Base-by-base conservation (phyloP, 306 rosid genomes). In the Citrullus colocynthis region DNA sequence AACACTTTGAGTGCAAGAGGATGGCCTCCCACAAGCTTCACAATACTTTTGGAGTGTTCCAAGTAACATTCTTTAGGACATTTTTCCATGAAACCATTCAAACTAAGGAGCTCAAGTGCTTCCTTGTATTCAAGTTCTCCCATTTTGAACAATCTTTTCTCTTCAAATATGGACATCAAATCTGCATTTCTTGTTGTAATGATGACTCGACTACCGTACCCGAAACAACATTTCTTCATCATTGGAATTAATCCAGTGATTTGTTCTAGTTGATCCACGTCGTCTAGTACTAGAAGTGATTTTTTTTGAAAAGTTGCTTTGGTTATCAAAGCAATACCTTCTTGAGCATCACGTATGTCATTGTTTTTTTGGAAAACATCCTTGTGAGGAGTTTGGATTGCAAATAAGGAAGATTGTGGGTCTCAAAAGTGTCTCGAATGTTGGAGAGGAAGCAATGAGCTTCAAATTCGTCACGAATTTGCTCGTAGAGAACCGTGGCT, bases 171-270 rank as follows among this genome's bases (percentile, higher is more conserved):
- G 3, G 5, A 34, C 6, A 81, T 77, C 21, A 81, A 54, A 64
- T 65, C 77, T 36, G 18, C 3, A 75, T 69, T 16, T 70, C 84
- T 81, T 15, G 77, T 77, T 9, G 84, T 81, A 41, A 81, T 42
- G 13, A 36, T 65, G 57, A 78, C 21, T 81, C 67, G 77, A 59
- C 81, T 81, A 21, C 75, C 84, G 9, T 6, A 24, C 12, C 80
- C 84, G 54, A 80, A 82, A 20, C 6, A 51, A n/a, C 41, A 39
- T 1, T 58, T 18, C 0, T 24, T 42, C 37, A 5, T 36, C 5
- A 36, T 4, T 44, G 71, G 71, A 18, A 28, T 76, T 45, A 69
- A 73, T 6, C 6, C 8, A 21, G 12, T 60, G 4, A 72, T 24
- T 18, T 72, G 82, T 39, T 80, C 63, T 11, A 49, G 17, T 15